Evolutionary conservation across 192 early-diverging fungal species (phyloP), one percentile per base, ranked within the genome.

Genomic region (Pilaira anomala): DNA sequence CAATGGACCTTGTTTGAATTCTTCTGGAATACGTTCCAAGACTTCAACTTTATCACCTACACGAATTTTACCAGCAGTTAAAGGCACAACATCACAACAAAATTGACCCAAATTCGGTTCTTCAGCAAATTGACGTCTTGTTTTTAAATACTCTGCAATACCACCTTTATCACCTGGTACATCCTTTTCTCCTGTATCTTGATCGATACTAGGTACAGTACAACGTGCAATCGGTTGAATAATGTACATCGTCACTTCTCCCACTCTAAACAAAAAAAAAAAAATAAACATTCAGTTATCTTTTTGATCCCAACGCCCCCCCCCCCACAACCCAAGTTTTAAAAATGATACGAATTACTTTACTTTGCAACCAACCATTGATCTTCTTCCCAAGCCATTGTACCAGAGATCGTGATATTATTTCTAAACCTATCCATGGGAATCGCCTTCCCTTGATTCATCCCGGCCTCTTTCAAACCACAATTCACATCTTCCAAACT

Each of bases 311-410:
- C n/a, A n/a, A n/a, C n/a, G n/a, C n/a, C n/a, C n/a, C n/a, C n/a
- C n/a, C n/a, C n/a, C n/a, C n/a, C n/a, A n/a, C n/a, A n/a, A n/a
- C n/a, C n/a, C n/a, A n/a, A n/a, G n/a, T 14, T 29, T 24, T 30
- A n/a, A 6, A 5, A 39, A 33, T 24, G 28, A 19, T 25, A 44
- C 21, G 25, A 7, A 53, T 29, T 48, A 19, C 24, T 48, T 69
- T 62, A 75, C 24, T 48, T 69, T 62, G 69, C 63, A 7, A 75
- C 73, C 29, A 75, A 25, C 73, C 73, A 75, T 36, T 52, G 24
- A 22, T 75, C 73, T 48, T 75, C 73, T 16, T 75, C 73, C 63
- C 68, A 75, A 0, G 73, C 41, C 12, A 58, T 5, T 0, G 73
- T 75, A 25, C 68, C 68, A 16, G 56, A 13, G 30, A 75, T 75